Evolutionary conservation across 805 yeast genomes (phyloP).

Genomic region (Wickerhamiella dianesei): DNA sequence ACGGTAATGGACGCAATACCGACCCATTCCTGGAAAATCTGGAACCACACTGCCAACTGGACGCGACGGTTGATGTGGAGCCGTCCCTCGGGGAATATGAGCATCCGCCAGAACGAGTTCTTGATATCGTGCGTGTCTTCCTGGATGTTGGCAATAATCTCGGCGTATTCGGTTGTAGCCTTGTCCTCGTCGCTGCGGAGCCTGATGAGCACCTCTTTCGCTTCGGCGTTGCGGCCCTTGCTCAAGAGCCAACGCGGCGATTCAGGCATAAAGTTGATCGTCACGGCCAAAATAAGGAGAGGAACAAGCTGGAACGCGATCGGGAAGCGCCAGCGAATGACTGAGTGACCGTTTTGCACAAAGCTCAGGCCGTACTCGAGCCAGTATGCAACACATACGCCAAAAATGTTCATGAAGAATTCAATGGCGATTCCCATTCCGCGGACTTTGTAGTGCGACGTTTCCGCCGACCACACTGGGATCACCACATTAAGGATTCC

Average conservation of each 20-base stretch:
- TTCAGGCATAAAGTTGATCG: constrained; percentile 56
- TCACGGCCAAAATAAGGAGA: constrained; percentile 40
- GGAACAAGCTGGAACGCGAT: constrained; percentile 57
- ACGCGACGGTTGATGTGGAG: background rate
- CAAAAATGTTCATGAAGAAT: constrained; percentile 58
- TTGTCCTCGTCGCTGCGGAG: constrained; percentile 21
- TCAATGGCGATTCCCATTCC: constrained; percentile 57
- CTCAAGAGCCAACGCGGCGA: constrained; percentile 74
- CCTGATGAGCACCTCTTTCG: constrained; percentile 36
- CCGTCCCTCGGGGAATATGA: constrained; percentile 37
- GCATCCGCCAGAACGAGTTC: constrained; percentile 17
- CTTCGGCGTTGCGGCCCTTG: constrained; percentile 39
- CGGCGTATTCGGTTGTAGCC: constrained; percentile 9
- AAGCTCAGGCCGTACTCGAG: constrained; percentile 58
- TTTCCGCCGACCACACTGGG: constrained; percentile 72
- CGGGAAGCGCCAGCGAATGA: constrained; percentile 61
- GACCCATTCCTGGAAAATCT: constrained; percentile 56
- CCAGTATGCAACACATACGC: constrained; percentile 67
- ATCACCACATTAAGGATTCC: constrained; percentile 66
- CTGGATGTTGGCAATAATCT: constrained; percentile 11
- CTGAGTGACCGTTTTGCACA: constrained; percentile 24
- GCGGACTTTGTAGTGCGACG: constrained; percentile 50
- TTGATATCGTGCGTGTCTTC: constrained; percentile 18
- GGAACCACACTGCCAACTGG: constrained; percentile 24
- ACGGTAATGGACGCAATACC: constrained; percentile 51